Percentiles rank a stretch among this genome's conserved stretches.
Evolutionary conservation across 2,329 filamentous ascomycete species (phyloP).

Genomic region (Venturia asperata): DNA sequence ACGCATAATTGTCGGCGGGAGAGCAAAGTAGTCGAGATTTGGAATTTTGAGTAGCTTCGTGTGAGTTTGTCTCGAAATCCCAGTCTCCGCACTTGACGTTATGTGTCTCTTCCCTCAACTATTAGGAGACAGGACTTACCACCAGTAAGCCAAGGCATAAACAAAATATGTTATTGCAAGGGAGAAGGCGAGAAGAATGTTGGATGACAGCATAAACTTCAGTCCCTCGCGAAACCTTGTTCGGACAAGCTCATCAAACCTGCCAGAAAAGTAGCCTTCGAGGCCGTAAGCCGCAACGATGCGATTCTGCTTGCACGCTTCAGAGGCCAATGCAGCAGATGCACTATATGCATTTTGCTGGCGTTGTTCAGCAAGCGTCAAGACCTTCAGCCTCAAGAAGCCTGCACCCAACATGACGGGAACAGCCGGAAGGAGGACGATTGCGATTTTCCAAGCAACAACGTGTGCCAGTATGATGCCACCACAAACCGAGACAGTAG

Average conservation of each 20-base stretch:
- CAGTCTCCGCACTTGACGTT: too few species aligned
- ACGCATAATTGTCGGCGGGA: neutral
- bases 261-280: conserved; percentile 17
- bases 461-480: conserved; percentile 43
- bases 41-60: too few species aligned
- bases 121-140: conserved; percentile 23
- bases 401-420: conserved; percentile 43
- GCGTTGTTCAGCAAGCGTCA: conserved; percentile 21
- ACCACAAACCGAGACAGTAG: conserved; percentile 40
- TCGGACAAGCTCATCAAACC: conserved; percentile 33
- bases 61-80: too few species aligned
- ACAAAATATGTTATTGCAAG: conserved; percentile 43
- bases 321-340: conserved; percentile 21
- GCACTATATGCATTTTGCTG: conserved; percentile 24
- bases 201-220: conserved; percentile 28
- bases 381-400: conserved; percentile 37
- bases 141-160: conserved; percentile 44
- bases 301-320: conserved; percentile 12
- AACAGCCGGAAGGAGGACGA: conserved; percentile 41
- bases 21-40: too few species aligned
- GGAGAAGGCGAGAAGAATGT: conserved; percentile 38
- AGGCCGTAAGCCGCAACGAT: conserved; percentile 18
- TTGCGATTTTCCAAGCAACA: conserved; percentile 46
- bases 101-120: too few species aligned
- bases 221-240: conserved; percentile 22